phyloP scores from a whole-genome alignment of 129 eudicot genomes.

The Chrysanthemum seticuspe region DNA sequence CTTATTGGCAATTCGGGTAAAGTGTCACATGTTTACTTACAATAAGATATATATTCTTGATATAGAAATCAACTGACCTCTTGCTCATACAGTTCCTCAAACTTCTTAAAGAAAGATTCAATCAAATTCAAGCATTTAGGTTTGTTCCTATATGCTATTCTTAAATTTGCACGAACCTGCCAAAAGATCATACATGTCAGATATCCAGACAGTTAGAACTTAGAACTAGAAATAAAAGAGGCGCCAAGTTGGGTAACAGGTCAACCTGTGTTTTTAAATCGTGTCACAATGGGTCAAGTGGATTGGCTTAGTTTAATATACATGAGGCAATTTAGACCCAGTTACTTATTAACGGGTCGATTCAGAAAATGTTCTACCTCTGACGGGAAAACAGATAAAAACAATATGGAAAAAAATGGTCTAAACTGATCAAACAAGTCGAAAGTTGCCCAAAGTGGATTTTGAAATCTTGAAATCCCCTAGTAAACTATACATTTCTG shows the following conservation, averaged over 20 bases:
- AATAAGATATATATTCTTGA: neutral
- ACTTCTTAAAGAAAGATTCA: conserved; percentile 50
- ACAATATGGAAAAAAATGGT: no score
- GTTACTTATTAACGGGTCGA: no score
- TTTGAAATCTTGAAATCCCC: no score
- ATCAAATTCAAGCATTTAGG: conserved; percentile 49
- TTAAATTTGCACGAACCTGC: conserved; percentile 81
- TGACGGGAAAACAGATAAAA: no score
- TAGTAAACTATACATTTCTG: no score
- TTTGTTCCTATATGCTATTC: conserved; percentile 49
- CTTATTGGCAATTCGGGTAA: conserved; percentile 2
- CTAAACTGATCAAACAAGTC: no score
- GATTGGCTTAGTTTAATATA: no score
- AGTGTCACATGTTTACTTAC: neutral
- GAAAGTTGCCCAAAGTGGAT: no score
- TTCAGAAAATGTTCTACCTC: no score
- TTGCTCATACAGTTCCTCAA: conserved; percentile 62
- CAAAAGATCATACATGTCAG: conserved; percentile 29
- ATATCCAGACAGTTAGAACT: neutral
- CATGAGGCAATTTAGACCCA: no score
- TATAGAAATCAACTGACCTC: conserved; percentile 56
- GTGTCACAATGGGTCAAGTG: no score
- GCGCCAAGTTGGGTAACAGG: neutral
- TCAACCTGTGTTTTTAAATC: no score
- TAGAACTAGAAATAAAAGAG: neutral